Base-by-base conservation (phyloP, 116 monocot species). In the Posidonia oceanica region DNA sequence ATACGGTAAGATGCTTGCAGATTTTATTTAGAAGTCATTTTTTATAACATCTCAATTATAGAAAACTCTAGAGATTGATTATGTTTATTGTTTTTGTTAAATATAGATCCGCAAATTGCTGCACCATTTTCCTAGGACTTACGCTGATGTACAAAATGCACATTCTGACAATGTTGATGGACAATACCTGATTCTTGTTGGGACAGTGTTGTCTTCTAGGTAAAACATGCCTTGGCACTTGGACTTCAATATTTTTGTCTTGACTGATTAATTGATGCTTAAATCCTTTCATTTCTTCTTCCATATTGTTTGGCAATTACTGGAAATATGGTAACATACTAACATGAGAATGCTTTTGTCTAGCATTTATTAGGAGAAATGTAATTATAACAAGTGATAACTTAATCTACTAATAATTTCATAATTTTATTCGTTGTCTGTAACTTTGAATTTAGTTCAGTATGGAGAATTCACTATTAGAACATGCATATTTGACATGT, bases 71-170 rank as follows among this genome's bases (percentile, higher is more conserved):
- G 68, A 52, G 18, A 53, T 44, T 53, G 14, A 14, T 68, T 12
- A 22, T 52, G 23, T 51, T 13, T 52, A 18, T 68, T 23, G 4
- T 13, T 68, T 52, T 68, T 13, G 15, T 68, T 71, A 10, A 72
- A 55, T 74, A 97, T 74, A 97, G 97, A 74, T 89, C 54, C 83
- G 98, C n/a, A 93, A 98, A 73, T 79, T 98, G 80, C 80, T 98
- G 41, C 87, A 90, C 36, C 93, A 98, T 84, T 98, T 93, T 61
- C 98, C 98, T 75, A 87, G 90, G 68, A 90, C 90, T 5, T 98
- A 98, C 80, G 93, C 86, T 74, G 93, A 98, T 78, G 65, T 86
- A 37, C 80, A 81, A 67, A 90, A 90, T 78, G 75, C 83, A 65
- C 75, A 70, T 17, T 79, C 60, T 55, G 60, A 63, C 18, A 84